Evolutionary conservation across 768 basidiomycete species (phyloP).

Genomic region (Amanita jacksonii): DNA sequence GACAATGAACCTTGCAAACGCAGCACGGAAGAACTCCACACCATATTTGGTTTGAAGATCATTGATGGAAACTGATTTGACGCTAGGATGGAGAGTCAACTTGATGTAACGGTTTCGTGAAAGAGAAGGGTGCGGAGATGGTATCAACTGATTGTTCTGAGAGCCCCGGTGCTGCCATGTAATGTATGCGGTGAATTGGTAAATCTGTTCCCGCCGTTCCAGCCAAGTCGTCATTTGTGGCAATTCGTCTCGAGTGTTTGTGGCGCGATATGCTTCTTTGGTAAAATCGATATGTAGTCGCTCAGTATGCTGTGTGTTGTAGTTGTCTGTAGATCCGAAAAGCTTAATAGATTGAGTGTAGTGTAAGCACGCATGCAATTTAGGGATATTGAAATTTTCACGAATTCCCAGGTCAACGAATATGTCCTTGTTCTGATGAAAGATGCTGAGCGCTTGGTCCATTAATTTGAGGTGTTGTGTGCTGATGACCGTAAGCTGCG

Average conservation of each 20-base stretch:
- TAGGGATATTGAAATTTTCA: constrained; percentile 20
- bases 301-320: constrained; percentile 9
- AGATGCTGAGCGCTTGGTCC: constrained; percentile 17
- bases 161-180: neutral
- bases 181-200: neutral
- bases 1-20: neutral
- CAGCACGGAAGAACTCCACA: neutral
- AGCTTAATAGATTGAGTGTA: constrained; percentile 10
- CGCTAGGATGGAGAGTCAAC: neutral
- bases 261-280: neutral
- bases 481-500: neutral
- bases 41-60: neutral
- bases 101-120: neutral
- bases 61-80: neutral
- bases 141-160: neutral
- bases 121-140: neutral
- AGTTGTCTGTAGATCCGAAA: constrained; percentile 13
- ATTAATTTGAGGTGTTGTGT: constrained; percentile 9
- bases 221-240: constrained; percentile 5
- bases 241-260: neutral
- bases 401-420: constrained; percentile 12
- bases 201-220: neutral
- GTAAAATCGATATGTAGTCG: neutral
- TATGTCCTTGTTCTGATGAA: constrained; percentile 20
- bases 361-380: constrained; percentile 13